Conservation (phyloP, 2,329 filamentous ascomycete species). For the Verticillium dahliae region DNA sequence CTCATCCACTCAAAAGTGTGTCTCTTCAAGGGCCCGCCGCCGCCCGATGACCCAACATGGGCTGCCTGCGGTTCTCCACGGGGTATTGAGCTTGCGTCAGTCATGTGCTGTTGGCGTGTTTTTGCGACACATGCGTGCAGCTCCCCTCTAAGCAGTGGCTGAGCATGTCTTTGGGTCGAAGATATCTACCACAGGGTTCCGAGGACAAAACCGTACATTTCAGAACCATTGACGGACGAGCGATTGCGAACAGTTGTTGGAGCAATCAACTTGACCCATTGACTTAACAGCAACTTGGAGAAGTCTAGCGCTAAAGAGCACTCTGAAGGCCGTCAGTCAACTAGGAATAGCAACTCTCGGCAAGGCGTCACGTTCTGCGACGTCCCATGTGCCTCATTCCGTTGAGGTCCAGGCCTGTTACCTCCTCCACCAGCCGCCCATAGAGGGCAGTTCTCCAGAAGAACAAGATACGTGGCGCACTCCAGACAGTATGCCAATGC, state of each 20-base stretch:
- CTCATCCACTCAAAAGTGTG: background rate
- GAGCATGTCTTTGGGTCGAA: background rate
- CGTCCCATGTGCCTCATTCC: no score
- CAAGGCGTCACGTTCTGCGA: background rate
- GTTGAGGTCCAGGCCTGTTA: no score
- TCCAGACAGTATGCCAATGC: background rate
- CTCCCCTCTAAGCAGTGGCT: background rate
- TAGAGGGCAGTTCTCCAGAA: background rate
- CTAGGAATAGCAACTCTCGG: background rate
- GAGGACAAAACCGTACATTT: background rate
- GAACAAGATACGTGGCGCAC: background rate
- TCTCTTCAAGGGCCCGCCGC: background rate
- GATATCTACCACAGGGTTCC: background rate
- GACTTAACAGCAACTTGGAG: background rate
- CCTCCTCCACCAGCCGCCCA: background rate
- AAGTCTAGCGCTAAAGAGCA: background rate
- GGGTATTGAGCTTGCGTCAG: background rate
- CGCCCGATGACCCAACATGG: background rate
- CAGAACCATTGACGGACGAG: background rate
- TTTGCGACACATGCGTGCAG: background rate
- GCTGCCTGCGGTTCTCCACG: background rate
- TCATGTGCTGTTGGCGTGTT: background rate
- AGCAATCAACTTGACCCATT: background rate
- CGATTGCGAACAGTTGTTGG: background rate
- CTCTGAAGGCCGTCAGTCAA: background rate